A percentile compares a stretch with the other conserved stretches of the same genome.
These are phyloP conservation scores for Phytophthora tubulina DNA, from an alignment of 352 stramenopile species.

Conservation along the genomic window DNA sequence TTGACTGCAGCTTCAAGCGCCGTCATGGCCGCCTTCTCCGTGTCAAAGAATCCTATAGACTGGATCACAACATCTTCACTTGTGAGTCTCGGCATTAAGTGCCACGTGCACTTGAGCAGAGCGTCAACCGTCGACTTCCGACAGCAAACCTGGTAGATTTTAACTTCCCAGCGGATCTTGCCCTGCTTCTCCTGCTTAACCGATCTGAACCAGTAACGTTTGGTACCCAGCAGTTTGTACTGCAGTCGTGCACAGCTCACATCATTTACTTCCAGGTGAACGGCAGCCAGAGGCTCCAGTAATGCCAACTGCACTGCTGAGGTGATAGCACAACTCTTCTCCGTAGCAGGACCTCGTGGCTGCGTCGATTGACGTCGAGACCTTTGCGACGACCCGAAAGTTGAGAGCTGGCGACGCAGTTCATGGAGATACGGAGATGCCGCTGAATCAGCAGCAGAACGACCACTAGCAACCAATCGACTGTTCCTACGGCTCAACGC, in stretches of 20 bases:
- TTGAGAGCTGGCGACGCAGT: conserved; percentile 30
- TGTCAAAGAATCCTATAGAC: conserved; percentile 69
- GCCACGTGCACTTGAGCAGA: conserved; percentile 41
- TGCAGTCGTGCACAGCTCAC: conserved; percentile 69
- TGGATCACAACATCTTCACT: conserved; percentile 59
- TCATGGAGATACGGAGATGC: conserved; percentile 32
- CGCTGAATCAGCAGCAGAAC: conserved; percentile 2
- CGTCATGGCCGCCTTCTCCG: conserved; percentile 53
- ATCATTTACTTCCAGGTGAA: conserved; percentile 46
- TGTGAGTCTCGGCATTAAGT: conserved; percentile 44
- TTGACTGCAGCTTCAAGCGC: conserved; percentile 54
- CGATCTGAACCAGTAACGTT: conserved; percentile 72
- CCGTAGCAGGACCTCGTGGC: conserved; percentile 25
- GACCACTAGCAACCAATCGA: conserved; percentile 11
- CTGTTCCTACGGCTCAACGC: conserved; percentile 29
- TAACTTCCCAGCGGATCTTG: conserved; percentile 68
- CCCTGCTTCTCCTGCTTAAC: conserved; percentile 75
- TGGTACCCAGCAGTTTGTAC: conserved; percentile 63
- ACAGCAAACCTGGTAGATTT: conserved; percentile 61
- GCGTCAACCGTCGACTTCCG: conserved; percentile 51
- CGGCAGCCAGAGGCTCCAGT: conserved; percentile 17
- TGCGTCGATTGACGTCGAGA: conserved; percentile 19
- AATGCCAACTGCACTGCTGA: conserved; percentile 29
- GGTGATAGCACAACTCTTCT: conserved; percentile 38
- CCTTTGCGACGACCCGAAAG: conserved; percentile 25